Evolutionary conservation across 2,329 filamentous ascomycete species (phyloP).

Genomic region (Gliomastix tumulicola): DNA sequence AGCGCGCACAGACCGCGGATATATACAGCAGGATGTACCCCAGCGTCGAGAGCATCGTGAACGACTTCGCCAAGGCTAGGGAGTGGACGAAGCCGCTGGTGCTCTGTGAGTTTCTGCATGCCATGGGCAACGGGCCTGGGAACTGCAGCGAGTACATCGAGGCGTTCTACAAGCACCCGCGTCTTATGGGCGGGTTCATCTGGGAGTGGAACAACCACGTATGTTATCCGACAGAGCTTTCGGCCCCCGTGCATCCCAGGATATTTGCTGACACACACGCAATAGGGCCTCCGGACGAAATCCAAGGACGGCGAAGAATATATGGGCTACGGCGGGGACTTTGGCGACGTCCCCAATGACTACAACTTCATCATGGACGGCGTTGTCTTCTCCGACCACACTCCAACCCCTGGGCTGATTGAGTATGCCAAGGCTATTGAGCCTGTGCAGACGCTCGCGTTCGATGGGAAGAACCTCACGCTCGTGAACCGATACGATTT

Average conservation of each 20-base stretch:
- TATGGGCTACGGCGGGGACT: conserved; percentile 56
- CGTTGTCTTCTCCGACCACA: conserved; percentile 31
- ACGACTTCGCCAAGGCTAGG: neutral
- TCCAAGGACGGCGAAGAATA: conserved; percentile 35
- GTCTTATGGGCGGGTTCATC: conserved; percentile 54
- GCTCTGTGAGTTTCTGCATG: conserved; percentile 48
- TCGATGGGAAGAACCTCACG: conserved; percentile 5
- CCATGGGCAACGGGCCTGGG: conserved; percentile 69
- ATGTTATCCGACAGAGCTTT: too few species aligned
- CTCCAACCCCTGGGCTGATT: conserved; percentile 38
- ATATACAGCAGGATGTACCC: conserved; percentile 61
- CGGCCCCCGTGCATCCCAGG: too few species aligned
- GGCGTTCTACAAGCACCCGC: conserved; percentile 47
- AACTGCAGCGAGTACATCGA: conserved; percentile 61
- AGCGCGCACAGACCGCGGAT: conserved; percentile 49
- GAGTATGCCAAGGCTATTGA: conserved; percentile 51
- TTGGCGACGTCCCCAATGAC: conserved; percentile 54
- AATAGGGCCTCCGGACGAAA: conserved; percentile 34
- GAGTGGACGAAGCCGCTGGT: conserved; percentile 44
- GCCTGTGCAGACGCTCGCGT: conserved; percentile 31
- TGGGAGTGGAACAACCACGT: conserved; percentile 61
- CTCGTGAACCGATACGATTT: conserved; percentile 44
- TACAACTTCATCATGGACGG: conserved; percentile 53
- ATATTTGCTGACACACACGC: too few species aligned
- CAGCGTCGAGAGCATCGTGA: neutral